Evolutionary conservation across 1,139 yeast species (phyloP).

Genomic region (Hansenula lynferdii): DNA sequence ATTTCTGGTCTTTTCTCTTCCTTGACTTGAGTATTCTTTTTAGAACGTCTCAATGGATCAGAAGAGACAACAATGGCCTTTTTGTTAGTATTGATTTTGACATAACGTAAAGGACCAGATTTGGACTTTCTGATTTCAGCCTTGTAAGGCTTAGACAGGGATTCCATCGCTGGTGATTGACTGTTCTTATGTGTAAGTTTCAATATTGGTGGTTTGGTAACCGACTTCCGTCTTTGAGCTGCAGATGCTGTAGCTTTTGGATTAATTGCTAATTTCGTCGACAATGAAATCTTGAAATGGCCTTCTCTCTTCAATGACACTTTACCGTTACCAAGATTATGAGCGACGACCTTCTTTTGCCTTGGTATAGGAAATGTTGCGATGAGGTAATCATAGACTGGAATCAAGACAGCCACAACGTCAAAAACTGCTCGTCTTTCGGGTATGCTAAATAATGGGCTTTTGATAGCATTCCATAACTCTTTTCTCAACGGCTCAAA

Average conservation of each 20-base stretch:
- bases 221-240: slow-evolving; percentile 5
- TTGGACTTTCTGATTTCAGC: slow-evolving; percentile 16
- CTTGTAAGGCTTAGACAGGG: slow-evolving; percentile 12
- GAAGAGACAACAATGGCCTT: slow-evolving; percentile 19
- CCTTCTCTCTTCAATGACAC: slow-evolving; percentile 30
- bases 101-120: slow-evolving; percentile 20
- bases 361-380: slow-evolving; percentile 66
- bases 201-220: slow-evolving; percentile 4
- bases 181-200: slow-evolving; percentile 4
- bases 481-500: slow-evolving; percentile 56
- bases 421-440: slow-evolving; percentile 64
- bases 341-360: slow-evolving; percentile 61
- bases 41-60: slow-evolving; percentile 17
- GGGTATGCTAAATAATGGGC: slow-evolving; percentile 51
- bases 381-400: slow-evolving; percentile 54
- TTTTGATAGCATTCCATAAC: slow-evolving; percentile 69
- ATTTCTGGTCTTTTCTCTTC: not conserved
- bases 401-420: slow-evolving; percentile 59
- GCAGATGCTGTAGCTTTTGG: slow-evolving; percentile 5
- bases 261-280: slow-evolving; percentile 18
- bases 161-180: slow-evolving; percentile 2
- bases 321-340: slow-evolving; percentile 28
- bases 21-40: slow-evolving; percentile 1
- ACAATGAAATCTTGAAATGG: slow-evolving; percentile 27
- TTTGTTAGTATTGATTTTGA: slow-evolving; percentile 16